Evolutionary conservation across 2,329 filamentous ascomycete species (phyloP).

Genomic region (Diaporthe aspalathi): DNA sequence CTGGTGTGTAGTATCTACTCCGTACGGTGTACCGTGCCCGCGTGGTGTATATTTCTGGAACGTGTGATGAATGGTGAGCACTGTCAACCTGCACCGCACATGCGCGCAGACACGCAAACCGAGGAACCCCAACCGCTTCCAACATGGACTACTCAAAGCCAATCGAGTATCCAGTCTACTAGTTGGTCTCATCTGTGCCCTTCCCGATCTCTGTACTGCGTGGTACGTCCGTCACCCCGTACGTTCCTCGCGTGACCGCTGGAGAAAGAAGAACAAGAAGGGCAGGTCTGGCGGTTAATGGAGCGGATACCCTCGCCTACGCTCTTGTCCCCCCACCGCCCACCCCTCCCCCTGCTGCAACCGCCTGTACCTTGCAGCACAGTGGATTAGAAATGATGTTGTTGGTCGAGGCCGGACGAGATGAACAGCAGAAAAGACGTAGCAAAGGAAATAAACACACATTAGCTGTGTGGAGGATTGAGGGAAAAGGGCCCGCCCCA

Average conservation of each 20-base stretch:
- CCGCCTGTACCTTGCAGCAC: slow-evolving; percentile 28
- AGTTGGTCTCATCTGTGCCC: not conserved
- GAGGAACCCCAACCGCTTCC: not conserved
- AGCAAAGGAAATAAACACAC: slow-evolving; percentile 29
- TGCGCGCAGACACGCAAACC: not conserved
- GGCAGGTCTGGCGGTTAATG: slow-evolving; percentile 4
- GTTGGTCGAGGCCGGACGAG: slow-evolving; percentile 17
- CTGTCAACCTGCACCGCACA: not conserved
- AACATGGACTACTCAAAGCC: not conserved
- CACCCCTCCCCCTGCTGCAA: not conserved
- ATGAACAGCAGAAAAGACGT: not conserved
- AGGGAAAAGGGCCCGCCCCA: not conserved
- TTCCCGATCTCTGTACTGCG: not conserved
- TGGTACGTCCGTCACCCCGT: not conserved
- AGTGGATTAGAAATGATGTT: slow-evolving; percentile 27
- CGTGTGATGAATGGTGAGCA: slow-evolving; percentile 8
- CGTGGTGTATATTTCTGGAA: not conserved
- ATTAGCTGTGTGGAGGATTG: slow-evolving; percentile 26
- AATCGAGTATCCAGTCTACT: not conserved
- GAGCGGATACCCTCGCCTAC: not conserved
- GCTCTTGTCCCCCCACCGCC: not conserved
- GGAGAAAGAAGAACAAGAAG: not conserved
- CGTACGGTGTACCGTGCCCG: no score
- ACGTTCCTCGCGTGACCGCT: slow-evolving; percentile 2
- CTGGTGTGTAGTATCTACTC: no score